Conservation (phyloP, 192 early-diverging fungal species). For the Gamsiella multidivaricata region DNA sequence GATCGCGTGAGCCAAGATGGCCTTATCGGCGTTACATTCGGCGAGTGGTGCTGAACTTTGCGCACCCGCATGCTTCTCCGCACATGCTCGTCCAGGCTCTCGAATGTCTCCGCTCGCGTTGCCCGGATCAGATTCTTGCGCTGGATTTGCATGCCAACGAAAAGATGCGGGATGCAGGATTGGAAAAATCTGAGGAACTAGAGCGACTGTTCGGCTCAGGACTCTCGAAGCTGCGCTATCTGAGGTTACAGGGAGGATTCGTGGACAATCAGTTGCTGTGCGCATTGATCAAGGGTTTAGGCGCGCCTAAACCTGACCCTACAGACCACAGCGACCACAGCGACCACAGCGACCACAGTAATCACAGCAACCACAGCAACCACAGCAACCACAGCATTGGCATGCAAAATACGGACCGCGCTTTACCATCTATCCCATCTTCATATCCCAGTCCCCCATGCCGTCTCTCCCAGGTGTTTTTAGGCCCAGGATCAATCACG, state of each 20-base stretch:
- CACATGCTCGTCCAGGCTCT: constrained; percentile 32
- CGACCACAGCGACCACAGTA: too few relatives aligned
- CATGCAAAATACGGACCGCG: too few relatives aligned
- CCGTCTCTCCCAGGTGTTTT: constrained; percentile 44
- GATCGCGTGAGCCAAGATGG: constrained; percentile 11
- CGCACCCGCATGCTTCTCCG: constrained; percentile 46
- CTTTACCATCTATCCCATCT: not conserved
- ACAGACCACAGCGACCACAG: not conserved
- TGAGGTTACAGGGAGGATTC: constrained; percentile 45
- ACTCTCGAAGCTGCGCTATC: constrained; percentile 31
- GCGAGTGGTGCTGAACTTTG: constrained; percentile 36
- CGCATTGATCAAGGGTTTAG: constrained; percentile 29
- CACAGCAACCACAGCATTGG: too few relatives aligned
- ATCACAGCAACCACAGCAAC: too few relatives aligned
- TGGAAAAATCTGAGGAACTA: constrained; percentile 13
- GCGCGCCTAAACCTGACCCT: not conserved
- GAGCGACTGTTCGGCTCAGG: constrained; percentile 35
- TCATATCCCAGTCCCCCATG: not conserved
- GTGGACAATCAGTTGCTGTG: constrained; percentile 44
- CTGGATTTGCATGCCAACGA: constrained; percentile 48
- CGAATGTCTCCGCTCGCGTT: constrained; percentile 25
- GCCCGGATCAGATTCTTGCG: constrained; percentile 27
- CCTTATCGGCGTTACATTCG: constrained; percentile 28
- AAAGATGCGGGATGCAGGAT: constrained; percentile 38
- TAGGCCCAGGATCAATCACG: constrained; percentile 50